Percentiles rank a stretch among this genome's conserved stretches.
Conservation (phyloP, 139 green algal species). For the Picocystis salinarum region DNA sequence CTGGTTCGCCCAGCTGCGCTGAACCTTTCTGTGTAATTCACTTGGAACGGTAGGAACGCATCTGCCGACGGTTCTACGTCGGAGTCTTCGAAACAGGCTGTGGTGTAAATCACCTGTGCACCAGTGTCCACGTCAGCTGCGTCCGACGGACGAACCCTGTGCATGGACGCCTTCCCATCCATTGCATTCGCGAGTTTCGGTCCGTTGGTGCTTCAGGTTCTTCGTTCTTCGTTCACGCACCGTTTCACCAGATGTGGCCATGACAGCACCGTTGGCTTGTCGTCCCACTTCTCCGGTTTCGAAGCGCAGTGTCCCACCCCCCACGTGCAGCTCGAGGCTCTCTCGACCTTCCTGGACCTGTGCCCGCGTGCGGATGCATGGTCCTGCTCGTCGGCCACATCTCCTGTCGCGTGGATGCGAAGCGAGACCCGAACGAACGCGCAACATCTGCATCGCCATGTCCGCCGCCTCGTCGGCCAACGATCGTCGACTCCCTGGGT, state of each 20-base stretch:
- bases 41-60: constrained; percentile 71
- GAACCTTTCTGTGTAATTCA: constrained; percentile 89
- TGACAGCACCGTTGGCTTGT: constrained; percentile 77
- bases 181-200: background rate
- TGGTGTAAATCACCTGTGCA: constrained; percentile 70
- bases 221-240: constrained; percentile 18
- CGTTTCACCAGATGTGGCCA: constrained; percentile 69
- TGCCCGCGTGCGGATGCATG: no score
- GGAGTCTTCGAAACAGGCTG: constrained; percentile 49
- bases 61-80: constrained; percentile 32
- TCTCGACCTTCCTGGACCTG: no score
- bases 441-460: no score
- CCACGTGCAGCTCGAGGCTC: no score
- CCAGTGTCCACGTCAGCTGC: background rate
- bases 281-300: constrained; percentile 83
- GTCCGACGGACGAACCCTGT: background rate
- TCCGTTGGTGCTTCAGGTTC: background rate
- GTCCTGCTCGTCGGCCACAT: no score
- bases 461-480: no score
- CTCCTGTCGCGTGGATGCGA: no score
- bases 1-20: constrained; percentile 68
- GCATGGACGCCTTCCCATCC: no score
- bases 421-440: no score
- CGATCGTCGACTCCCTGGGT: no score
- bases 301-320: no score